phyloP scores from a whole-genome alignment of 2,329 filamentous ascomycete species.

The Aphanoascus verrucosus region DNA sequence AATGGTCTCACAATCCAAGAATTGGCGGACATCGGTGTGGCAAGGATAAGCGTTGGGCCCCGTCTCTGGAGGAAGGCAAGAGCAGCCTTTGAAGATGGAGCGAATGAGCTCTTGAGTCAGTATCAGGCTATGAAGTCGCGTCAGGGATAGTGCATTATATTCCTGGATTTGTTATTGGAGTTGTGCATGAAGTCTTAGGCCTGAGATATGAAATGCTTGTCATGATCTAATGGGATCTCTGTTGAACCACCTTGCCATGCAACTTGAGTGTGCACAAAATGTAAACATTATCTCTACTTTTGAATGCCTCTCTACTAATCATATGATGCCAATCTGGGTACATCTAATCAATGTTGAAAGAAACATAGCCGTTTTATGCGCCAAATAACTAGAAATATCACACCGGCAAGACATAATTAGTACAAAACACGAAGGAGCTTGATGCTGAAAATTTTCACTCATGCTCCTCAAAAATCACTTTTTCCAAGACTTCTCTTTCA shows the following conservation, averaged over 20 bases:
- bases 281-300: too few relatives aligned
- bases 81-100: conserved; percentile 14
- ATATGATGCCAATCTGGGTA: too few relatives aligned
- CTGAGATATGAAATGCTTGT: neutral
- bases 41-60: conserved; percentile 47
- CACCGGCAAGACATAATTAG: neutral
- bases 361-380: neutral
- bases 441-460: neutral
- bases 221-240: too few relatives aligned
- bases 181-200: neutral
- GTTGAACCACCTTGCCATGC: too few relatives aligned
- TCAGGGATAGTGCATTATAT: neutral
- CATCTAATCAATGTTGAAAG: too few relatives aligned
- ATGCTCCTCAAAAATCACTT: conserved; percentile 19
- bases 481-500: conserved; percentile 25
- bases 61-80: conserved; percentile 37
- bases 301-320: too few relatives aligned
- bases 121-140: conserved; percentile 15
- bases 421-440: neutral
- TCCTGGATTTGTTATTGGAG: neutral
- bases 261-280: too few relatives aligned
- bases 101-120: conserved; percentile 14
- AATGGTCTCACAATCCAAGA: conserved; percentile 37
- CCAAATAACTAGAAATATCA: neutral
- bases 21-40: conserved; percentile 42